phyloP scores from a whole-genome alignment of 2,329 filamentous ascomycete genomes.

The Calonectria pteridis region DNA sequence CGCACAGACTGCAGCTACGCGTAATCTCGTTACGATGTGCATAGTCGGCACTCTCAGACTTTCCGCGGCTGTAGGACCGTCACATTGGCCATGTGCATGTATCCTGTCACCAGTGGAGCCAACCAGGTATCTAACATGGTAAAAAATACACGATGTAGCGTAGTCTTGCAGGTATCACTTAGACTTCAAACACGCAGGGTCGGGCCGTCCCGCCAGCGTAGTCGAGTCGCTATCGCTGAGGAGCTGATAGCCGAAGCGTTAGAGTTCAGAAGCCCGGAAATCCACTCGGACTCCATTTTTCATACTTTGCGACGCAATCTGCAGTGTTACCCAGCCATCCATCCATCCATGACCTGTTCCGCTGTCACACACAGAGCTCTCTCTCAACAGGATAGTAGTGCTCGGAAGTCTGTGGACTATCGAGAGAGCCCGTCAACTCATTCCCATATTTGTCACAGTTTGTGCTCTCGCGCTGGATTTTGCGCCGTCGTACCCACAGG shows the following conservation, averaged over 20 bases:
- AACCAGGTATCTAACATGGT: not conserved
- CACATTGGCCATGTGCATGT: not conserved
- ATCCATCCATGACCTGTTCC: too few species aligned
- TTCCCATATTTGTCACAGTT: not conserved
- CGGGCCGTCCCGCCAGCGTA: slow-evolving; percentile 3
- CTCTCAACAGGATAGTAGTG: not conserved
- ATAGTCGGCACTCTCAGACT: not conserved
- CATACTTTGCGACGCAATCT: not conserved
- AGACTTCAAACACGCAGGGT: not conserved
- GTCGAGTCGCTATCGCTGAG: not conserved
- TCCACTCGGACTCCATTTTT: not conserved
- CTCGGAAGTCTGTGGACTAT: not conserved
- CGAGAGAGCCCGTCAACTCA: not conserved
- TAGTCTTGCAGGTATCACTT: not conserved
- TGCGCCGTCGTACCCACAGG: not conserved
- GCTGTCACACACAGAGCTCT: not conserved
- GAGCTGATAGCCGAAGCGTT: not conserved
- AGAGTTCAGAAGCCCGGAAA: not conserved
- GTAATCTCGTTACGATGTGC: not conserved
- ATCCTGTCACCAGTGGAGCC: not conserved
- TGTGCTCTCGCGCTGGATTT: not conserved
- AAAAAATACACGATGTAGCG: too few species aligned
- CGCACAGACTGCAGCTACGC: not conserved
- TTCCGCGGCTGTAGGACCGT: not conserved
- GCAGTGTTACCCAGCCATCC: not conserved